These are phyloP conservation scores for Dictyophora rubrovolvata DNA, from an alignment of 768 basidiomycete species.

Conservation along the genomic window DNA sequence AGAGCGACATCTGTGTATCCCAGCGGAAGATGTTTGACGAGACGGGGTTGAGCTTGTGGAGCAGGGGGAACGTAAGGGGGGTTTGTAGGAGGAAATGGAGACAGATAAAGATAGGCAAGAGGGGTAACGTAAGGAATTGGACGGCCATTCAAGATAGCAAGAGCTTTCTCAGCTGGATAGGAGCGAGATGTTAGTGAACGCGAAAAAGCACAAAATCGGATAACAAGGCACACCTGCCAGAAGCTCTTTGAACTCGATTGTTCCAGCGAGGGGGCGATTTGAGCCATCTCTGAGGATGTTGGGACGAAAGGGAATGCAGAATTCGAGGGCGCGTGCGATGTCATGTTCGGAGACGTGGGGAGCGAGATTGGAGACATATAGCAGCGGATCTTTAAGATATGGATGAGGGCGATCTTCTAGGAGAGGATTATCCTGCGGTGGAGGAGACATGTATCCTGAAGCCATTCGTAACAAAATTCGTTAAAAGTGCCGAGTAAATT, in stretches of 20 bases:
- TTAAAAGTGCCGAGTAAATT: neutral
- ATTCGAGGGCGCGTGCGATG: slow-evolving; percentile 60
- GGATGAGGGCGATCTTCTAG: slow-evolving; percentile 37
- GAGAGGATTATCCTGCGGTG: neutral
- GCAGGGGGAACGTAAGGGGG: slow-evolving; percentile 68
- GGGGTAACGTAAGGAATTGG: slow-evolving; percentile 53
- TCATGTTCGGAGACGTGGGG: slow-evolving; percentile 65
- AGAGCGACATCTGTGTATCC: slow-evolving; percentile 60
- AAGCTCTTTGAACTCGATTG: slow-evolving; percentile 75
- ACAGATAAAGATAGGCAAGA: slow-evolving; percentile 54
- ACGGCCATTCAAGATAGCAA: slow-evolving; percentile 73
- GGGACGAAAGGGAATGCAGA: slow-evolving; percentile 75
- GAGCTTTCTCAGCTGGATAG: slow-evolving; percentile 71
- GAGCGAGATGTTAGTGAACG: slow-evolving; percentile 8
- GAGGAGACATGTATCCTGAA: slow-evolving; percentile 5
- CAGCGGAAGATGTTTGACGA: slow-evolving; percentile 75
- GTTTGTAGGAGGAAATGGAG: slow-evolving; percentile 73
- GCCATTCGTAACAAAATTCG: slow-evolving; percentile 6
- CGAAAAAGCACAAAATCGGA: neutral
- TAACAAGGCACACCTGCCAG: slow-evolving; percentile 52
- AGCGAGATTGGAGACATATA: slow-evolving; percentile 74
- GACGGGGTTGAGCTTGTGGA: slow-evolving; percentile 64
- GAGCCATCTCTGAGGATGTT: slow-evolving; percentile 55
- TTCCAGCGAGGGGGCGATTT: slow-evolving; percentile 48
- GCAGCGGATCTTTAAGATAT: slow-evolving; percentile 72